Base-by-base conservation (phyloP, 768 basidiomycete genomes). In the Galerina marginata region DNA sequence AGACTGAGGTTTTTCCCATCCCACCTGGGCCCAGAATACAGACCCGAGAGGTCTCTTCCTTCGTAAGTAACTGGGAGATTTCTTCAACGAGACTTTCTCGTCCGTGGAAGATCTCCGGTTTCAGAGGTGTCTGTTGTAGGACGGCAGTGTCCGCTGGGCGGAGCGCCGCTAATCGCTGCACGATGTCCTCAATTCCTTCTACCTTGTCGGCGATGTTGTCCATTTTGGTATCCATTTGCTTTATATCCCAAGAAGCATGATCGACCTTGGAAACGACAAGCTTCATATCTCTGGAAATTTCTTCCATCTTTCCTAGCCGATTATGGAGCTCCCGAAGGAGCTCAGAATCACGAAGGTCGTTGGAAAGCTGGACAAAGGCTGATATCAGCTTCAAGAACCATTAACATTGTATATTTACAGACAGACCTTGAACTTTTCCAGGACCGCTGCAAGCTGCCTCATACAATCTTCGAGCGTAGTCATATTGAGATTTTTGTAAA, bases 1-100 rank as follows among this genome's bases (percentile, higher is more conserved):
- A 75, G 33, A 74, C 60, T 4, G 75, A 65, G 3, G 79, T 77
- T 63, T 80, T 80, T 11, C 79, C 77, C 63, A 78, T 77, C 12
- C 79, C 79, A 3, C 76, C 79, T 6, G 69, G 64, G 10, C 72
- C 72, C 9, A 69, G 69, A 29, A 73, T 60, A 44, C 66, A 66
- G 40, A 72, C 54, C 2, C 65, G 62, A 15, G 64, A 53, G 16
- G 51, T 40, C 6, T 39, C 51, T 39, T 53, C 51, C 14, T 14
- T 40, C 38, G 29, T 2, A 16, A 53, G 39, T n/a, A 53, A 15
- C 14, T 25, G 51, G 14, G 20, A 37, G 12, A 53, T 53, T n/a
- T 53, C 51, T 6, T 23, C 10, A n/a, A 53, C 51, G 26, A 53
- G 51, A 16, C 6, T 20, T 15, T 53, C 51, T 16, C 51, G 38